phyloP scores from a whole-genome alignment of 306 rosid species.

The Aeschynomene evenia region DNA sequence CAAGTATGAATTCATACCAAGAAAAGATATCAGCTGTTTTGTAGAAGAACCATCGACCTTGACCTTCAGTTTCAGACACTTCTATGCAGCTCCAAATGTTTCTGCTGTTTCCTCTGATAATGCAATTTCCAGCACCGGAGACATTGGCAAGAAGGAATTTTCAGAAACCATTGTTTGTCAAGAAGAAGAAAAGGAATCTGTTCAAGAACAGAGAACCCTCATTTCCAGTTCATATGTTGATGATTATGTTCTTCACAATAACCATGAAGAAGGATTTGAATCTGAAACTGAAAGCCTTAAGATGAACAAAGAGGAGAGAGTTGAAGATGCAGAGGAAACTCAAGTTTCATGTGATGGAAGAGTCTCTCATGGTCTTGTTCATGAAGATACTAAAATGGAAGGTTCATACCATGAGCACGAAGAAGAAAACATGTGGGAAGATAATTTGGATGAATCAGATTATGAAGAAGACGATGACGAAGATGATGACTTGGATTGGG shows the following conservation, averaged over 20 bases:
- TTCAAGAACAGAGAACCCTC: conserved; percentile 17
- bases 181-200: conserved; percentile 11
- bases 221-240: conserved; percentile 21
- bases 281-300: not conserved
- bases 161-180: not conserved
- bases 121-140: not conserved
- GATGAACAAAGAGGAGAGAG: not conserved
- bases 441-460: conserved; percentile 2
- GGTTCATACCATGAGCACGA: not conserved
- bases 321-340: not conserved
- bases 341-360: not conserved
- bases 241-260: not conserved
- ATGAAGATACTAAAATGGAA: not conserved
- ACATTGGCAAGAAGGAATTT: not conserved
- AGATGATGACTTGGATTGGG: conserved; percentile 43
- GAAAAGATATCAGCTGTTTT: conserved; percentile 19
- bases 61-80: conserved; percentile 39
- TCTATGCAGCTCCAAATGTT: conserved; percentile 27
- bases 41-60: conserved; percentile 39
- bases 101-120: not conserved
- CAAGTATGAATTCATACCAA: conserved; percentile 26
- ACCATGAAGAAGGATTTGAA: conserved; percentile 14
- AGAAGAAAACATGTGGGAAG: conserved; percentile 15
- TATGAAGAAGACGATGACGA: conserved; percentile 32
- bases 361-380: not conserved